phyloP scores from a whole-genome alignment of 2,329 filamentous ascomycete species.

The Sphaerostilbella broomeana region DNA sequence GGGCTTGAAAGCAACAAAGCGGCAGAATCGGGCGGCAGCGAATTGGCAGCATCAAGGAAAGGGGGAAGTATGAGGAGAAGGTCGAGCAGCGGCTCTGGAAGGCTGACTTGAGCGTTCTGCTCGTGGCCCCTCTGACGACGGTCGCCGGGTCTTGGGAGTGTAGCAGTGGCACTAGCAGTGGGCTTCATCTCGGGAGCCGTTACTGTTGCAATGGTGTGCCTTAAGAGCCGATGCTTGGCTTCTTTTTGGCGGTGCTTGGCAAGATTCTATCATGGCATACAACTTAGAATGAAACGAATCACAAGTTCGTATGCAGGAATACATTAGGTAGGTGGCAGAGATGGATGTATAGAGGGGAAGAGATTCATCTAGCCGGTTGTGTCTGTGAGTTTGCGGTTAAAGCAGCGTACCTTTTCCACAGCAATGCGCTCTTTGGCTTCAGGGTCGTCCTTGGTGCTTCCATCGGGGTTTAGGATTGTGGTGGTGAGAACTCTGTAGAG shows the following conservation, averaged over 20 bases:
- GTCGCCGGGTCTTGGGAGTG: constrained; percentile 10
- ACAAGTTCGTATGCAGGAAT: neutral
- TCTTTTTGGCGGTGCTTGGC: constrained; percentile 40
- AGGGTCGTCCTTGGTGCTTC: constrained; percentile 48
- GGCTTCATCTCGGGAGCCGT: constrained; percentile 24
- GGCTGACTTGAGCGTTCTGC: constrained; percentile 16
- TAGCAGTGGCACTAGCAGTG: constrained; percentile 15
- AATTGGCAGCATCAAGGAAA: constrained; percentile 33
- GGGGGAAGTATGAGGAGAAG: constrained; percentile 49
- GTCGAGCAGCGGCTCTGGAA: constrained; percentile 43
- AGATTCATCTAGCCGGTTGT: neutral
- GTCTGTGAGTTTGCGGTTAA: neutral
- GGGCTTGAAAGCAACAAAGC: constrained; percentile 43
- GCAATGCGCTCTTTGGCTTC: constrained; percentile 43
- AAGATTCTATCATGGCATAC: too few species aligned
- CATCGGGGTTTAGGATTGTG: constrained; percentile 49
- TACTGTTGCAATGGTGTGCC: constrained; percentile 42
- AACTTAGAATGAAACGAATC: neutral
- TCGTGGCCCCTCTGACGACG: constrained; percentile 14
- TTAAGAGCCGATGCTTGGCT: constrained; percentile 46
- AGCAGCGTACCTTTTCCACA: constrained; percentile 39
- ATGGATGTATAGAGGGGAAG: neutral
- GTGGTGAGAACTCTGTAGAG: constrained; percentile 50
- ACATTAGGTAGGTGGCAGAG: neutral
- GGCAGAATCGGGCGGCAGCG: constrained; percentile 30